Conservation (phyloP, 257 asterid genomes). For the Ilex aquifolium region DNA sequence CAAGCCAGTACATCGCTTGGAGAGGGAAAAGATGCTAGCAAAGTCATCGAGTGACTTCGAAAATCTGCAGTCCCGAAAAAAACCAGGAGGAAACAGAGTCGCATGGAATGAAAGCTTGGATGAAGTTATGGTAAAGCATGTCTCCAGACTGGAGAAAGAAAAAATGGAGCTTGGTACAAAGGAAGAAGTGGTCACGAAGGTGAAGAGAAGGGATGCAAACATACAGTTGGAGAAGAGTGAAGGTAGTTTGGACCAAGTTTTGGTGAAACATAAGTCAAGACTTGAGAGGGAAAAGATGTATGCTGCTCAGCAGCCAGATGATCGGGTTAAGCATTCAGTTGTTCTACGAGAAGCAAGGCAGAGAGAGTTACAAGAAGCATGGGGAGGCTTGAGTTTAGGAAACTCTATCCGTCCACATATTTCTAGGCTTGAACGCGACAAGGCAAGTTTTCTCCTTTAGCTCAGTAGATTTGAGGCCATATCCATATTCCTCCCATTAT, state of each 20-base stretch:
- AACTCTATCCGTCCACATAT: slow-evolving; percentile 77
- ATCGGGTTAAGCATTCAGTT: slow-evolving; percentile 31
- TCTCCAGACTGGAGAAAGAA: slow-evolving; percentile 70
- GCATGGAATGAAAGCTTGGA: slow-evolving; percentile 50
- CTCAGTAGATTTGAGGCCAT: too few relatives aligned
- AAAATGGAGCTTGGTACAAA: slow-evolving; percentile 37
- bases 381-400: slow-evolving; percentile 94
- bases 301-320: slow-evolving; percentile 22
- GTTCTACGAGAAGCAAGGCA: slow-evolving; percentile 67
- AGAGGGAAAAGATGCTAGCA: slow-evolving; percentile 16
- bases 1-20: slow-evolving; percentile 17
- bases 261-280: slow-evolving; percentile 57
- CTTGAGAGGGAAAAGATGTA: slow-evolving; percentile 59
- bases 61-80: slow-evolving; percentile 9
- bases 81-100: slow-evolving; percentile 15
- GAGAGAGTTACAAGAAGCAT: slow-evolving; percentile 66
- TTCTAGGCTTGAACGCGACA: slow-evolving; percentile 74
- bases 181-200: slow-evolving; percentile 29
- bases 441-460: slow-evolving; percentile 38
- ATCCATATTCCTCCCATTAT: too few relatives aligned
- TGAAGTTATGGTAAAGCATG: slow-evolving; percentile 67
- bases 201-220: slow-evolving; percentile 23
- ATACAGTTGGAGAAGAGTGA: slow-evolving; percentile 22
- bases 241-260: slow-evolving; percentile 62
- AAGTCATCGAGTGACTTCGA: slow-evolving; percentile 16